A percentile compares a stretch with the other conserved stretches of the same genome.
Evolutionary conservation across 495 filamentous ascomycete genomes (phyloP).

Genomic region (Podospora comata): DNA sequence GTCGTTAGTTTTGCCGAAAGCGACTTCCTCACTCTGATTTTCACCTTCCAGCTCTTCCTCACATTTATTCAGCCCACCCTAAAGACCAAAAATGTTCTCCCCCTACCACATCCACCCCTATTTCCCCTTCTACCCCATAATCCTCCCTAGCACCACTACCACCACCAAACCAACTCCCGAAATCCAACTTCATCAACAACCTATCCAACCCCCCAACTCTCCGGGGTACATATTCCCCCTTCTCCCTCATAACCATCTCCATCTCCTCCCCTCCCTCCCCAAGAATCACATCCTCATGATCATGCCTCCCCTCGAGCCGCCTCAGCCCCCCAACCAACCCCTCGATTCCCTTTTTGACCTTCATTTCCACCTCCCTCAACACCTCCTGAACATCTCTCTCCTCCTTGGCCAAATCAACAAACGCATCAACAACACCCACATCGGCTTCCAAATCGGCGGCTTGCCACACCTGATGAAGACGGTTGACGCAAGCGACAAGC

Average conservation of each 20-base stretch:
- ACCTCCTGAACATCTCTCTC: constrained; percentile 60
- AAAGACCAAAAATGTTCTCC: background rate
- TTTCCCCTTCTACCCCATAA: background rate
- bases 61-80: background rate
- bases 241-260: constrained; percentile 17
- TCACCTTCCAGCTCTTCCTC: background rate
- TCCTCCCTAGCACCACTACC: constrained; percentile 4
- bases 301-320: constrained; percentile 27
- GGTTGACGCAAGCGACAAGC: constrained; percentile 68
- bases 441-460: constrained; percentile 74
- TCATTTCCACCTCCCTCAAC: constrained; percentile 49
- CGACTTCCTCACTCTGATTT: background rate
- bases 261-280: constrained; percentile 23
- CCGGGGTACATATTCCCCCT: constrained; percentile 54
- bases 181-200: constrained; percentile 82
- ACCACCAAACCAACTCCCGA: constrained; percentile 48
- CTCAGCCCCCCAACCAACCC: constrained; percentile 56
- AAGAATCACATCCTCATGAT: background rate
- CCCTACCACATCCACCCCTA: background rate
- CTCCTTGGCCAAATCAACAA: constrained; percentile 66
- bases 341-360: constrained; percentile 60
- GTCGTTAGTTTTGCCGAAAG: too few species aligned
- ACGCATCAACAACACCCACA: constrained; percentile 70
- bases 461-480: constrained; percentile 67
- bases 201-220: constrained; percentile 70